Evolutionary conservation across 2,329 filamentous ascomycete genomes (phyloP).

Genomic region (Botrytis porri): DNA sequence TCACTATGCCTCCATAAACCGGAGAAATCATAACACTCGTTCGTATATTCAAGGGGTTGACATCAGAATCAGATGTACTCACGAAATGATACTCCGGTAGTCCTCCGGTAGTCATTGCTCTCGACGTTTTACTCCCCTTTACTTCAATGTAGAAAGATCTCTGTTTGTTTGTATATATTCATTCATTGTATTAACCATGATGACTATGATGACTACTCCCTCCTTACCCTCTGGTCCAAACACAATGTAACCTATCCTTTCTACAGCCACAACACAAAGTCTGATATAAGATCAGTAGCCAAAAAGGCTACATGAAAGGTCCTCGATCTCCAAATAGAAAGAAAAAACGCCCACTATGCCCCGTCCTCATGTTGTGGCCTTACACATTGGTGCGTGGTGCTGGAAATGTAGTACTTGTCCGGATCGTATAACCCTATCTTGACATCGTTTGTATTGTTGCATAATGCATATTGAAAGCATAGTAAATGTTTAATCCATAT

Average conservation of each 20-base stretch:
- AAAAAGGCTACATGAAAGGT: neutral
- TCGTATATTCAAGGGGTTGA: neutral
- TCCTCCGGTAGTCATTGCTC: neutral
- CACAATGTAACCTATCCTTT: neutral
- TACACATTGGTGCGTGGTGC: slow-evolving; percentile 18
- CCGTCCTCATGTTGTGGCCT: slow-evolving; percentile 19
- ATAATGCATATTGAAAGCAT: neutral
- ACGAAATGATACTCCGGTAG: neutral
- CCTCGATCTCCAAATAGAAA: neutral
- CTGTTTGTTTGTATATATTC: neutral
- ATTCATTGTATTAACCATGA: neutral
- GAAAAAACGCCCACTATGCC: slow-evolving; percentile 35
- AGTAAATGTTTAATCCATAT: slow-evolving; percentile 7
- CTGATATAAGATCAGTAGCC: neutral
- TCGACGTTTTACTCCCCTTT: neutral
- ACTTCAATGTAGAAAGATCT: neutral
- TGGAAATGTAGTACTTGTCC: slow-evolving; percentile 28
- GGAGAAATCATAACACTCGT: neutral
- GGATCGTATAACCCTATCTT: neutral
- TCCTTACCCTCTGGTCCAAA: neutral
- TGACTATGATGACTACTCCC: neutral
- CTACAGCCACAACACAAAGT: neutral
- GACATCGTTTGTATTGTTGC: neutral
- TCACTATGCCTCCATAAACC: neutral
- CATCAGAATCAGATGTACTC: neutral